Conservation (phyloP, 2,329 filamentous ascomycete species). For the Penicillium sp. region DNA sequence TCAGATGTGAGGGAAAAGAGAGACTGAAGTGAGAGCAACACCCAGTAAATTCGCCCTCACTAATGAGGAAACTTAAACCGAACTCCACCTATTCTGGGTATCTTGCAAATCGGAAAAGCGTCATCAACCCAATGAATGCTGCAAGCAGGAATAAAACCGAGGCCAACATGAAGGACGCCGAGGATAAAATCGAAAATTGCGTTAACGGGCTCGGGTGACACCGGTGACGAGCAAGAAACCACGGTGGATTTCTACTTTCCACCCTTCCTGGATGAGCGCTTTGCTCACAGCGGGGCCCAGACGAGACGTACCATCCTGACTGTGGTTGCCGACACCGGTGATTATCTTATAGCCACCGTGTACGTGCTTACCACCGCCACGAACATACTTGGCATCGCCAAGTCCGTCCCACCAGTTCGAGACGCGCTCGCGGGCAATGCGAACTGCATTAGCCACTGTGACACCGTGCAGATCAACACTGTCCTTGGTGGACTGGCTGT, state of each 20-base stretch:
- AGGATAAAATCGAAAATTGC: conserved; percentile 21
- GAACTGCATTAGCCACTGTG: conserved; percentile 71
- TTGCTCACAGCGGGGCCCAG: conserved; percentile 75
- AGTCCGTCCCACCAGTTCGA: conserved; percentile 70
- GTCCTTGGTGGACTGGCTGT: conserved; percentile 57
- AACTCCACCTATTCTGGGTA: conserved; percentile 12
- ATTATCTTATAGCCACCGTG: conserved; percentile 66
- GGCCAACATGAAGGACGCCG: neutral
- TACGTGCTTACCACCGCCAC: conserved; percentile 42
- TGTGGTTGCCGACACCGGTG: conserved; percentile 77
- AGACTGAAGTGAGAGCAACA: neutral
- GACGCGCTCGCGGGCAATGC: conserved; percentile 67
- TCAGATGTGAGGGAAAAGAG: neutral
- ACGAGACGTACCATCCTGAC: conserved; percentile 66
- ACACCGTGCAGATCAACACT: conserved; percentile 79
- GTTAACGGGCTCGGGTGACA: conserved; percentile 20
- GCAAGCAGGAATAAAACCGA: neutral
- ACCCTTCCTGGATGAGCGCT: conserved; percentile 71
- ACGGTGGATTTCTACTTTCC: conserved; percentile 70
- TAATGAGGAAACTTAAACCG: neutral
- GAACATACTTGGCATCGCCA: conserved; percentile 58
- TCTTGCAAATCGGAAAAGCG: neutral
- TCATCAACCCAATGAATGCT: neutral
- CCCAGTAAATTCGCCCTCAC: neutral
- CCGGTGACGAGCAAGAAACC: conserved; percentile 70